These are phyloP conservation scores for Vitis cinerea DNA, from an alignment of 164 flowering plant species.

Conservation along the genomic window DNA sequence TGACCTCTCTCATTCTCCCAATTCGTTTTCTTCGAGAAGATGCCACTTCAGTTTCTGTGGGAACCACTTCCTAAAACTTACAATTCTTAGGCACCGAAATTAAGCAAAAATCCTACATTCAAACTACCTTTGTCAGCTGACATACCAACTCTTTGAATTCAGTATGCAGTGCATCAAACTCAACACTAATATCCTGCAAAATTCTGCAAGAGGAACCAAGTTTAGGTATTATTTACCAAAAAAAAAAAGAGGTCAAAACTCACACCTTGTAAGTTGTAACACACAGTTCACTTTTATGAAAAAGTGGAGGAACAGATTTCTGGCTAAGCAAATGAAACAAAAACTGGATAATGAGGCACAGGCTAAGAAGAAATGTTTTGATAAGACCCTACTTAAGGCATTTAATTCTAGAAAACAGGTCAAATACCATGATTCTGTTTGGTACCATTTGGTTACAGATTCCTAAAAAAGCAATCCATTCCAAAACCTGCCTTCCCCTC, in stretches of 20 bases:
- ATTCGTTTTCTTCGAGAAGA: constrained; percentile 50
- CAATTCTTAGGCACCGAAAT: constrained; percentile 18
- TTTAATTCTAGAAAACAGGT: too few species aligned
- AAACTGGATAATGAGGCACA: too few species aligned
- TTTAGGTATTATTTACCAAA: background rate
- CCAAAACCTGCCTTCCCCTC: too few species aligned
- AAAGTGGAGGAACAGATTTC: too few species aligned
- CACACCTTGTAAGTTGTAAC: background rate
- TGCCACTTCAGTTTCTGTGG: constrained; percentile 36
- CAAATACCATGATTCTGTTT: too few species aligned
- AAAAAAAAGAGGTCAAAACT: background rate
- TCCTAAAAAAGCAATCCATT: too few species aligned
- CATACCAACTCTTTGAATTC: constrained; percentile 73
- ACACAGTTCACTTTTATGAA: too few species aligned
- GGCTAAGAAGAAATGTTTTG: too few species aligned
- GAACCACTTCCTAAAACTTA: constrained; percentile 48
- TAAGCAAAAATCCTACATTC: constrained; percentile 1
- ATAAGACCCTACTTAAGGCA: too few species aligned
- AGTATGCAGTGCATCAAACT: constrained; percentile 52
- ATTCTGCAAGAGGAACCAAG: constrained; percentile 33
- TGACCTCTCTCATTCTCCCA: constrained; percentile 73
- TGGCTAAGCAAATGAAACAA: too few species aligned
- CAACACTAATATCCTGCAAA: constrained; percentile 67
- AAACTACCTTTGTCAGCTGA: constrained; percentile 12
- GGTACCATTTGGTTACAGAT: too few species aligned